Evolutionary conservation across 1,139 yeast species (phyloP), one percentile per base, ranked within the genome.

Genomic region (Casaregolazyma suthepensis): DNA sequence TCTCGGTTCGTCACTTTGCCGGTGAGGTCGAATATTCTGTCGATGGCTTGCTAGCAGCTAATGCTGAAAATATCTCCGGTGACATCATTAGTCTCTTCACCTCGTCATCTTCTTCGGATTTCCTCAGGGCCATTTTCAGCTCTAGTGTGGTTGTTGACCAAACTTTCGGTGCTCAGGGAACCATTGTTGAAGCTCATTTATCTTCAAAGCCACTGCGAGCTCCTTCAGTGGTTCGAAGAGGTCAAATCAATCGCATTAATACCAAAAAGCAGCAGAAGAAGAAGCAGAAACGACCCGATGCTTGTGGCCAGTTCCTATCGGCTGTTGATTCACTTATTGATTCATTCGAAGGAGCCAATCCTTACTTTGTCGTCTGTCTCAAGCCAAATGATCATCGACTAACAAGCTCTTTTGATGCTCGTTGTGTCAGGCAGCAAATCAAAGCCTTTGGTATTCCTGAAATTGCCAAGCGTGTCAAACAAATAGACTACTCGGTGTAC

Each of bases 391-490:
- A 73, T 51, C 68, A 72, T 46, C 61, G 71, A 13, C 60, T 71
- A 12, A 61, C 71, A 1, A 65, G 68, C 7, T 69, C 72, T 15
- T 65, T 73, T 52, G 76, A 73, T 52, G 75, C 75, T 3, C 63
- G 75, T 18, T 72, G 75, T 55, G 74, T 73, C 12, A 63, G 75
- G 19, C 75, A 73, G 57, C 76, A 73, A 56, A 66, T 72, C 26
- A 66, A 69, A 48, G 75, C 76, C 1, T 64, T 72, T 50, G 75
- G 76, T 9, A 60, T 73, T 18, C 72, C 76, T 4, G 76, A 73
- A 54, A 63, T 73, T 44, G 73, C 75, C 2, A 63, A 64, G 38
- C 65, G 73, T 1, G 72, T 72, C 17, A 70, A 70, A 54, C 59
- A 59, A 26, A 69, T 71, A 12, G 76, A 73, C 53, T 69, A 67